Evolutionary conservation across 495 filamentous ascomycete genomes (phyloP).

Genomic region (Darksidea phi): DNA sequence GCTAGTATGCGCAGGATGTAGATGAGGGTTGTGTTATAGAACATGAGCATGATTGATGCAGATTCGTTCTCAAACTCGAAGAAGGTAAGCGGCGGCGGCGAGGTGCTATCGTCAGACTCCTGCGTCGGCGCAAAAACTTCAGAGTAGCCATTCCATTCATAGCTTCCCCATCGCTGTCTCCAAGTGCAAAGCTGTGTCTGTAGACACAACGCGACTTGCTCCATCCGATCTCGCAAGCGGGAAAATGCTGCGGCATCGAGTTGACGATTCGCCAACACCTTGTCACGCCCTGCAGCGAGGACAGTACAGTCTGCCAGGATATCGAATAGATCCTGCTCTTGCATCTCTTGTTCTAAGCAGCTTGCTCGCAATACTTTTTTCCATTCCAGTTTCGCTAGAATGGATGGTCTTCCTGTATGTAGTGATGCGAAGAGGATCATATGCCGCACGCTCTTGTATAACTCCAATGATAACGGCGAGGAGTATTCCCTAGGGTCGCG

Average conservation of each 20-base stretch:
- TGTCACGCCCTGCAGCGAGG: not conserved
- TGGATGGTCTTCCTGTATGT: not conserved
- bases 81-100: not conserved
- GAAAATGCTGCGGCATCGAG: not conserved
- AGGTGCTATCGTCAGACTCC: not conserved
- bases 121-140: not conserved
- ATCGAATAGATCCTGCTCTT: conserved; percentile 11
- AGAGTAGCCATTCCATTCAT: not conserved
- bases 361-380: conserved; percentile 2
- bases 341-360: conserved; percentile 1
- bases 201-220: not conserved
- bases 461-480: not conserved
- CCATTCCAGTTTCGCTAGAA: conserved; percentile 12
- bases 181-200: not conserved
- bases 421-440: conserved; percentile 7
- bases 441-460: conserved; percentile 2
- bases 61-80: conserved; percentile 4
- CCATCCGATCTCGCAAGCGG: too few relatives aligned
- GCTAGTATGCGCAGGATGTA: conserved; percentile 4
- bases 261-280: not conserved
- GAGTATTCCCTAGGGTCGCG: not conserved
- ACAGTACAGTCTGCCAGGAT: conserved; percentile 18
- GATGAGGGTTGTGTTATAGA: conserved; percentile 21
- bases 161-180: not conserved
- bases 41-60: conserved; percentile 16